A percentile compares a stretch with the other conserved stretches of the same genome.
Evolutionary conservation across 2,329 filamentous ascomycete species (phyloP).

Genomic region (Emmonsia crescens): DNA sequence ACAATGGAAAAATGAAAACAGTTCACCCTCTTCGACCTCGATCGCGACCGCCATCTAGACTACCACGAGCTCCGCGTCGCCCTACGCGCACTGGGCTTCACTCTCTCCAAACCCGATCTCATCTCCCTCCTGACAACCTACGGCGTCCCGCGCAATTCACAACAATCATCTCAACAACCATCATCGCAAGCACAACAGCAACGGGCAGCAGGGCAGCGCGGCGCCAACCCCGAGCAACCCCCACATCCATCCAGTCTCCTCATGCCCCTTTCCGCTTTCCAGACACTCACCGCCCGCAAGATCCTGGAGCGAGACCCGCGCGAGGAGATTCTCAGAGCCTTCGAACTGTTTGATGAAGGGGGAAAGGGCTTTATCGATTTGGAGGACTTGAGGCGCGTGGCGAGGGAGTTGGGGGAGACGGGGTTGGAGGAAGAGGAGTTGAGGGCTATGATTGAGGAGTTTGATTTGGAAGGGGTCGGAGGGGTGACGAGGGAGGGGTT

Average conservation of each 20-base stretch:
- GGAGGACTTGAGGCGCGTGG: constrained; percentile 76
- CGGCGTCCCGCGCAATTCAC: constrained; percentile 48
- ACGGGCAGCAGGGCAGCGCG: constrained; percentile 21
- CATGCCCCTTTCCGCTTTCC: constrained; percentile 61
- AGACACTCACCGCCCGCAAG: constrained; percentile 65
- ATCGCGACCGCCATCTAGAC: constrained; percentile 87
- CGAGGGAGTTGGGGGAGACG: constrained; percentile 76
- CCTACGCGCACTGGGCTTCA: constrained; percentile 89
- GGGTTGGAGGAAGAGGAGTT: constrained; percentile 88
- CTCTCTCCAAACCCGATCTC: constrained; percentile 76
- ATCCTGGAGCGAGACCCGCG: constrained; percentile 74
- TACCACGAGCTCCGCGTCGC: constrained; percentile 98
- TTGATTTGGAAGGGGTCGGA: constrained; percentile 88
- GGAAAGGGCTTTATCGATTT: constrained; percentile 84
- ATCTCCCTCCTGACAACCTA: constrained; percentile 70
- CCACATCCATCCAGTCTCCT: constrained; percentile 56
- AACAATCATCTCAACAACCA: constrained; percentile 42
- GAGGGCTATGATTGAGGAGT: constrained; percentile 93
- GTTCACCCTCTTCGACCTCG: constrained; percentile 94
- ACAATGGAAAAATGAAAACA: constrained; percentile 31
- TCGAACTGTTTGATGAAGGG: constrained; percentile 85
- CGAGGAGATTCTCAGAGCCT: constrained; percentile 84
- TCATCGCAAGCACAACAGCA: constrained; percentile 14
- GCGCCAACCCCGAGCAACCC: constrained; percentile 27
- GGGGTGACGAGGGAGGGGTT: constrained; percentile 56